These are phyloP conservation scores for Lecanicillium sp. DNA, from an alignment of 2,329 filamentous ascomycete species.

Conservation along the genomic window DNA sequence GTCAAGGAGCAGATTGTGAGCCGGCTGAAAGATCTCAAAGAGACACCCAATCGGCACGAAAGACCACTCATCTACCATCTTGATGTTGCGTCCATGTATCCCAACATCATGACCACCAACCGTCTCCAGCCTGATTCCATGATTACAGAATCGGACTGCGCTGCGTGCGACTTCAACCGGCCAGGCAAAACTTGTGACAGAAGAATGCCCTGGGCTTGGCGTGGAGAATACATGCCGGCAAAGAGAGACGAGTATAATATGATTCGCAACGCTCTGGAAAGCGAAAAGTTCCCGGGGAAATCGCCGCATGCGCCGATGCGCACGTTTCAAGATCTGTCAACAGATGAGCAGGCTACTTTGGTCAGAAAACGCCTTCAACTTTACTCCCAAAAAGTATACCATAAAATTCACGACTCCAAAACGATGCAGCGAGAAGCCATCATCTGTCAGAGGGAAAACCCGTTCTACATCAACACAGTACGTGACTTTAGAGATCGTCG, in stretches of 20 bases:
- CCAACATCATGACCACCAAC: conserved; percentile 99
- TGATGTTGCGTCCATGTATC: conserved; percentile 98
- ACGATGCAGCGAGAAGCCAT: conserved; percentile 93
- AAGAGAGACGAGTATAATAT: conserved; percentile 99
- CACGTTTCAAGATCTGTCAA: conserved; percentile 70
- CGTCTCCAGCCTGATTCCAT: conserved; percentile 97
- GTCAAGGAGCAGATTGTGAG: conserved; percentile 75
- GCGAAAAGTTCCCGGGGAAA: conserved; percentile 83
- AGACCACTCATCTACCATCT: conserved; percentile 92
- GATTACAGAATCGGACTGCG: conserved; percentile 93
- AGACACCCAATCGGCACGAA: conserved; percentile 77
- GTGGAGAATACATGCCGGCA: conserved; percentile 92
- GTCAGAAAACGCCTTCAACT: conserved; percentile 82
- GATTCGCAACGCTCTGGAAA: conserved; percentile 86
- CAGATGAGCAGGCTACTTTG: conserved; percentile 73
- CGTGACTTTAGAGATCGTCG: conserved; percentile 92
- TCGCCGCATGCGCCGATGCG: conserved; percentile 60
- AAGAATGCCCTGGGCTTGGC: conserved; percentile 92
- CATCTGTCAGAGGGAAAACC: conserved; percentile 96
- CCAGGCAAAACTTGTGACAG: conserved; percentile 96
- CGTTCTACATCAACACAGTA: conserved; percentile 96
- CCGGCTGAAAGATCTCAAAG: conserved; percentile 62
- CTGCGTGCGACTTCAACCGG: conserved; percentile 95
- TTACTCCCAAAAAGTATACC: conserved; percentile 98
- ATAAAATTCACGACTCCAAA: conserved; percentile 94